phyloP scores from a whole-genome alignment of 441 rosid genomes.

The Pelargonium citronellum region DNA sequence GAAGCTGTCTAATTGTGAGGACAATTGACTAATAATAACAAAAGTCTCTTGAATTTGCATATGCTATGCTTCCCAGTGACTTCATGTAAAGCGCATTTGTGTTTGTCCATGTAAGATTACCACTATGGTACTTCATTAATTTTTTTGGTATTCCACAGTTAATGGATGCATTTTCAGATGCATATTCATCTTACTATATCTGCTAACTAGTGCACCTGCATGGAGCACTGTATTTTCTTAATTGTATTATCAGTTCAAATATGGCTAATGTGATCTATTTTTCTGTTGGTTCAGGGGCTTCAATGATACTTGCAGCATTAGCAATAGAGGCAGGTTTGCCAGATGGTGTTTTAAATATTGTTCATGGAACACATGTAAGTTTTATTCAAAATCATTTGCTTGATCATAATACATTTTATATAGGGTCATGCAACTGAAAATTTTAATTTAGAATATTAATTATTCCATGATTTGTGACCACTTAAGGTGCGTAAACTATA shows the following conservation, averaged over 20 bases:
- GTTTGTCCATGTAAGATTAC: not conserved
- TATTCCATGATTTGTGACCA: not conserved
- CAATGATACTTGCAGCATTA: conserved; percentile 40
- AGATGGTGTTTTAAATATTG: conserved; percentile 45
- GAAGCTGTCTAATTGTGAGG: not conserved
- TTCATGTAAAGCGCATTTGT: not conserved
- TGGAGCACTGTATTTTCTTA: not conserved
- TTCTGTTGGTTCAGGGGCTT: conserved; percentile 34
- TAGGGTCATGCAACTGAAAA: conserved; percentile 4
- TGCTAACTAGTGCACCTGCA: not conserved
- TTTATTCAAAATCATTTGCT: conserved; percentile 5
- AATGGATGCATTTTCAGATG: not conserved
- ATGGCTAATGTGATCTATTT: not conserved
- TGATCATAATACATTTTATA: conserved; percentile 2
- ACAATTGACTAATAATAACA: no score
- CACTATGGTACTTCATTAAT: not conserved
- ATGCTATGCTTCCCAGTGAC: not conserved
- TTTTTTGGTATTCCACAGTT: not conserved
- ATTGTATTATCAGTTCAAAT: not conserved
- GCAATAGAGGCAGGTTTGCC: conserved; percentile 52
- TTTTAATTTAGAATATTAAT: not conserved
- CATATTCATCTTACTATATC: not conserved
- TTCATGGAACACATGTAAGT: conserved; percentile 45
- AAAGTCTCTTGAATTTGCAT: not conserved
- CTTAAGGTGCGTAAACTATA: not conserved